phyloP scores from a whole-genome alignment of 768 basidiomycete genomes.

The Leccinum variicolor region DNA sequence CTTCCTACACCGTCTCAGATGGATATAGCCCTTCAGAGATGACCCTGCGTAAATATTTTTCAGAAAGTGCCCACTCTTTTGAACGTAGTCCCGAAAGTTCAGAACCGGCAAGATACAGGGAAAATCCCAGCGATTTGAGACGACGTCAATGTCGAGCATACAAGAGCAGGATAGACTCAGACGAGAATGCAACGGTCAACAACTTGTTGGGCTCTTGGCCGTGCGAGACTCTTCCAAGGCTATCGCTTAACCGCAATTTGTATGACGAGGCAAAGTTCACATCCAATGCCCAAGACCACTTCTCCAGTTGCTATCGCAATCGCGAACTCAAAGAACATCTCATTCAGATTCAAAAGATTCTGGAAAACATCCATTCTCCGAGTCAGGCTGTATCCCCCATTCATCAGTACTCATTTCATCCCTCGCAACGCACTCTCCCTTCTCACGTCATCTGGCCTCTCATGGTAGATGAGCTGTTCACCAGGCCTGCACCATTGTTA shows the following conservation, averaged over 20 bases:
- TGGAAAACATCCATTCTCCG: not conserved
- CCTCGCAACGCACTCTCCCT: not conserved
- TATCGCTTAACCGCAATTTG: not conserved
- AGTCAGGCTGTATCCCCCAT: not conserved
- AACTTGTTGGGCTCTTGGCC: slow-evolving; percentile 11
- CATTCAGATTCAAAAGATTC: not conserved
- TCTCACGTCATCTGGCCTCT: not conserved
- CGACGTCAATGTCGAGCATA: slow-evolving; percentile 3
- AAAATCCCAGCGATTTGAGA: not conserved
- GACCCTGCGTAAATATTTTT: not conserved
- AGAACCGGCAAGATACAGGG: not conserved
- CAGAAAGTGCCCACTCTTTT: not conserved
- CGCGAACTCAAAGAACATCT: not conserved
- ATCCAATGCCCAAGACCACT: not conserved
- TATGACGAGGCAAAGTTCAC: slow-evolving; percentile 2
- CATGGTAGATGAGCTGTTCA: not conserved
- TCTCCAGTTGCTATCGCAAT: slow-evolving; percentile 14
- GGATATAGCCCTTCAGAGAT: slow-evolving; percentile 1
- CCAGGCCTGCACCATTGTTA: not conserved
- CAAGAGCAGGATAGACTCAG: not conserved
- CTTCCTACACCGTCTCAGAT: slow-evolving; percentile 6
- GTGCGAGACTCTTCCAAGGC: slow-evolving; percentile 2
- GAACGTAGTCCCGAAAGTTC: slow-evolving; percentile 5
- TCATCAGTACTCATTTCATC: not conserved
- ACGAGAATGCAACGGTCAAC: not conserved